phyloP scores from a whole-genome alignment of 2,329 filamentous ascomycete species.

The Hypoxylon sp. region DNA sequence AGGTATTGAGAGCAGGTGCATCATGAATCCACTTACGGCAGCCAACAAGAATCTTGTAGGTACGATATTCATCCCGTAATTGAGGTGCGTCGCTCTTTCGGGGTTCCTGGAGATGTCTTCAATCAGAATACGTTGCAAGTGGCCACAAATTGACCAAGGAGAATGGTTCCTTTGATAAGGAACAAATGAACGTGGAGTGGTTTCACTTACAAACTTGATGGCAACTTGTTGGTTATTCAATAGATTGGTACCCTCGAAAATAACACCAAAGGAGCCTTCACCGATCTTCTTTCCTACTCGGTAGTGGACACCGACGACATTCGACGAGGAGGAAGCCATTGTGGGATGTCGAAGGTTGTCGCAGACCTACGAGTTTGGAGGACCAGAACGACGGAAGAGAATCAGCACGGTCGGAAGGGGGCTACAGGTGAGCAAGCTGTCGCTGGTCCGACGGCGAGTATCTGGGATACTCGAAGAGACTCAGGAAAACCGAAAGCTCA shows the following conservation, averaged over 20 bases:
- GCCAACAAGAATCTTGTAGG: conserved; percentile 99
- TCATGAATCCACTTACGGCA: conserved; percentile 80
- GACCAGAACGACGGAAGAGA: conserved; percentile 25
- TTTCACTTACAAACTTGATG: conserved; percentile 92
- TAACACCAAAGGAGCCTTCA: conserved; percentile 98
- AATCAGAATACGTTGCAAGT: conserved; percentile 25
- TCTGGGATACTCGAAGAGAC: conserved; percentile 50
- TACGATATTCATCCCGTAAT: conserved; percentile 97
- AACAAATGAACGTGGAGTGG: conserved; percentile 18
- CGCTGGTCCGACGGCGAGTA: conserved; percentile 49
- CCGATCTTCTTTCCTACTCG: conserved; percentile 99
- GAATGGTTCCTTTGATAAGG: neutral
- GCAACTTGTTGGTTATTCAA: conserved; percentile 99
- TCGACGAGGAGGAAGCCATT: conserved; percentile 92
- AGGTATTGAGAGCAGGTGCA: conserved; percentile 29
- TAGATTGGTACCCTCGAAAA: conserved; percentile 98
- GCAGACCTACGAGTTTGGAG: conserved; percentile 21
- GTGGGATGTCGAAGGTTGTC: conserved; percentile 46
- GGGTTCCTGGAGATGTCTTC: conserved; percentile 79
- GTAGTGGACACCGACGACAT: conserved; percentile 99
- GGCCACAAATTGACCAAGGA: conserved; percentile 4
- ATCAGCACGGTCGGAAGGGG: conserved; percentile 38
- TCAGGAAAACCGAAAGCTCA: conserved; percentile 48
- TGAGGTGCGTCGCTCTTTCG: conserved; percentile 99
- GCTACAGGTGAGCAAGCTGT: conserved; percentile 20